These are phyloP conservation scores for Lactifluus subvellereus DNA, from an alignment of 768 basidiomycete species.

Conservation along the genomic window DNA sequence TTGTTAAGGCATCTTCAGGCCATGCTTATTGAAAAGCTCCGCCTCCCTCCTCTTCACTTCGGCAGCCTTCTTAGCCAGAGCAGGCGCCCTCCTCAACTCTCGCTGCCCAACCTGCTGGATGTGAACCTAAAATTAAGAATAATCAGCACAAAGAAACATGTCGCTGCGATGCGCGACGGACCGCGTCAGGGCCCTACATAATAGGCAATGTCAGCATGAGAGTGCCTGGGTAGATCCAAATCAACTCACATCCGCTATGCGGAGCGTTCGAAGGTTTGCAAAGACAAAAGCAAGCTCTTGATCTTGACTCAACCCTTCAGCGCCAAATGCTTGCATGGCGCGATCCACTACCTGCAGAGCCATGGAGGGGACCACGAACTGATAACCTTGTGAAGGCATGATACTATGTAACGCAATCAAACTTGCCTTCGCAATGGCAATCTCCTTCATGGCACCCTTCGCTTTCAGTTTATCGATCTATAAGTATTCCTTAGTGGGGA, in stretches of 20 bases:
- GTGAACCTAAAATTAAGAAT: conserved; percentile 56
- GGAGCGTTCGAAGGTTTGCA: conserved; percentile 79
- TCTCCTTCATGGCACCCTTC: conserved; percentile 95
- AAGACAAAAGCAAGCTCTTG: conserved; percentile 72
- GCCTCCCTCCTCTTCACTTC: conserved; percentile 58
- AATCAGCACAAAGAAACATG: background rate
- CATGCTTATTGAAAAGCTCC: conserved; percentile 52
- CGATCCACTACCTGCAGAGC: conserved; percentile 85
- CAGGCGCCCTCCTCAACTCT: conserved; percentile 75
- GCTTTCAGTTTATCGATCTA: conserved; percentile 88
- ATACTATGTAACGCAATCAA: background rate
- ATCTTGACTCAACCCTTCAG: conserved; percentile 94
- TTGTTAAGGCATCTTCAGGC: conserved; percentile 54
- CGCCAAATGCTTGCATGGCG: conserved; percentile 94
- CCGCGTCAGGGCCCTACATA: conserved; percentile 71
- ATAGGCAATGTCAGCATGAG: conserved; percentile 12
- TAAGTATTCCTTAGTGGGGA: background rate
- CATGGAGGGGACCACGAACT: conserved; percentile 95
- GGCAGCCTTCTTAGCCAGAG: conserved; percentile 46
- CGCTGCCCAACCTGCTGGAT: conserved; percentile 91
- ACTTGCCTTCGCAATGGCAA: conserved; percentile 90
- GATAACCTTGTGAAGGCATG: background rate
- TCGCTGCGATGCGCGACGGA: conserved; percentile 30
- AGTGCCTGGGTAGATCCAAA: background rate
- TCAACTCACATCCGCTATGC: conserved; percentile 72